These are phyloP conservation scores for Turritis glabra DNA, from an alignment of 345 rosid genomes.

Conservation along the genomic window DNA sequence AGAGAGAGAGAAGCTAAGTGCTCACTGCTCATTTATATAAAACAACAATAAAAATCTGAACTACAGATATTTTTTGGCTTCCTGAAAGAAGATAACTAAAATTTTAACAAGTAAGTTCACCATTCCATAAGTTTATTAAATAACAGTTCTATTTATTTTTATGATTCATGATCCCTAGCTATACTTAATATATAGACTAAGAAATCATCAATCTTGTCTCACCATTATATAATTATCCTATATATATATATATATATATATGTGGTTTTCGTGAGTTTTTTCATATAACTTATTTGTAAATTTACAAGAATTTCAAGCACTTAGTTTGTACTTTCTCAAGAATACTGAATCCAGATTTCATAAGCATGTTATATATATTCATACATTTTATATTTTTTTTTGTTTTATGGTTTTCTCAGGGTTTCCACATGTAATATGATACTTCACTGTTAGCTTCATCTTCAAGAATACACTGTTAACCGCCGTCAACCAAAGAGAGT, in stretches of 20 bases:
- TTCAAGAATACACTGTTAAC: background rate
- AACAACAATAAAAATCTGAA: background rate
- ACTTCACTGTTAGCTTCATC: slow-evolving; percentile 12
- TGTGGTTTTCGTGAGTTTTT: background rate
- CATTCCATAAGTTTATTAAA: background rate
- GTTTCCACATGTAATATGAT: background rate
- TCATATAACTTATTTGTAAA: background rate
- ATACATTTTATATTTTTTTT: background rate
- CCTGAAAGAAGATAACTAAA: background rate
- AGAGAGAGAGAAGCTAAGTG: background rate
- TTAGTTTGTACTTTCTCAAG: background rate
- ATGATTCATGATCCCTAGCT: background rate
- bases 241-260: background rate
- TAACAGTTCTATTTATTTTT: background rate
- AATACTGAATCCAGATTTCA: slow-evolving; percentile 7
- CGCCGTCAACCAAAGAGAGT: background rate
- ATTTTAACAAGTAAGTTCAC: slow-evolving; percentile 22
- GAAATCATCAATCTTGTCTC: background rate
- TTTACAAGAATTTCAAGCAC: background rate
- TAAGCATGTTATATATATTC: background rate
- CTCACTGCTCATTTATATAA: background rate
- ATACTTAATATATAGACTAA: background rate
- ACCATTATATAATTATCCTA: background rate
- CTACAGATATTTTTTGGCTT: background rate
- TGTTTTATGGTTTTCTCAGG: background rate